These are phyloP conservation scores for Monosporascus sp. DNA, from an alignment of 2,329 filamentous ascomycete species.

Conservation along the genomic window DNA sequence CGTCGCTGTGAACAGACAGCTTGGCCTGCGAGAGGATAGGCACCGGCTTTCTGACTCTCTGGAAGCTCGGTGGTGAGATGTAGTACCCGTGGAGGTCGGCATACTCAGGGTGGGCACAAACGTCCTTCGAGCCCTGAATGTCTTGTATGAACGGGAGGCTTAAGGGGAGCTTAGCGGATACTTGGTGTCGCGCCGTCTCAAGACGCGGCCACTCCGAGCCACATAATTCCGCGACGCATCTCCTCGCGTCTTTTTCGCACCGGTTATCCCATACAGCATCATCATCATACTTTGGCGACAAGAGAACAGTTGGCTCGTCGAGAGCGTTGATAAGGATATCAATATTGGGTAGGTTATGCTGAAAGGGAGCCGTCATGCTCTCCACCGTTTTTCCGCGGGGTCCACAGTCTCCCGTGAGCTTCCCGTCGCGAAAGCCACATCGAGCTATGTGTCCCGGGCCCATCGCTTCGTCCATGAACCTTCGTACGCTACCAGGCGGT, in stretches of 20 bases:
- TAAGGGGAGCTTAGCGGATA: conserved; percentile 5
- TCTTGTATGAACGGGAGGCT: conserved; percentile 33
- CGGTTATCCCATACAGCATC: conserved; percentile 20
- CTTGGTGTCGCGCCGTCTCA: background rate
- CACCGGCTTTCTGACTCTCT: conserved; percentile 31
- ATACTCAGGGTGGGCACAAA: conserved; percentile 42
- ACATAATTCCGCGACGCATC: conserved; percentile 26
- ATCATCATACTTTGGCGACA: conserved; percentile 12
- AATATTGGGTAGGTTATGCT: conserved; percentile 28
- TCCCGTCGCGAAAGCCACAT: background rate
- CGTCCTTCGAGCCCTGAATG: conserved; percentile 21
- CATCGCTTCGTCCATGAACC: conserved; percentile 17
- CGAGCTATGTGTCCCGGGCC: background rate
- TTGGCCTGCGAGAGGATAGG: conserved; percentile 42
- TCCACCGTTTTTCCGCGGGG: background rate
- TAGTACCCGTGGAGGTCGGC: conserved; percentile 38
- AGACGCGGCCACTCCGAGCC: background rate
- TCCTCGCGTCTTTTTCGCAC: background rate
- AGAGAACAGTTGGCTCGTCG: conserved; percentile 40
- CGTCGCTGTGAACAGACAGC: conserved; percentile 43
- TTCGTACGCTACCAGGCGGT: conserved; percentile 27
- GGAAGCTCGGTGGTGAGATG: conserved; percentile 36
- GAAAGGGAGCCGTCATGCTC: background rate
- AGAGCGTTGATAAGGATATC: conserved; percentile 41
- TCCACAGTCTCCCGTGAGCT: background rate